A percentile compares a stretch with the other conserved stretches of the same genome.
These are phyloP conservation scores for Barnettozyma siamensis DNA, from an alignment of 805 yeast genomes.

Conservation along the genomic window DNA sequence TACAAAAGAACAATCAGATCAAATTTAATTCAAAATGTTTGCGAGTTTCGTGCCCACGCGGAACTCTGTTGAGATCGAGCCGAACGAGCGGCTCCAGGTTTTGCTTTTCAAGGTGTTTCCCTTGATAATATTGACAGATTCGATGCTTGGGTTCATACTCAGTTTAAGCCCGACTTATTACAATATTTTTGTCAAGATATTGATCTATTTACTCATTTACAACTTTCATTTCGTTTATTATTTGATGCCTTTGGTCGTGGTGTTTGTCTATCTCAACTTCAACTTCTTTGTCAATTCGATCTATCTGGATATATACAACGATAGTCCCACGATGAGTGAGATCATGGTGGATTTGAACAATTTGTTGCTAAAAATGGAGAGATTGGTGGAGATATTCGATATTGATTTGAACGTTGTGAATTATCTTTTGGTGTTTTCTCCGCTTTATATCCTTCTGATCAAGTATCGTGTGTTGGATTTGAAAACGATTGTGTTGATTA, in stretches of 20 bases:
- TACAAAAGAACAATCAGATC: no score
- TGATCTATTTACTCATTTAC: slow-evolving; percentile 5
- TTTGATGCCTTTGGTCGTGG: slow-evolving; percentile 3
- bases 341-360: slow-evolving; percentile 6
- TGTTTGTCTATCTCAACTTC: slow-evolving; percentile 5
- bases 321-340: slow-evolving; percentile 6
- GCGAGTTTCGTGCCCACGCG: slow-evolving; percentile 4
- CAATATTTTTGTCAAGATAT: slow-evolving; percentile 6
- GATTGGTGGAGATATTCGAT: background rate
- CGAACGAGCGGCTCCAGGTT: slow-evolving; percentile 6
- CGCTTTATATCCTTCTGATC: slow-evolving; percentile 6
- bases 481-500: slow-evolving; percentile 1
- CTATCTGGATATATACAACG: slow-evolving; percentile 7
- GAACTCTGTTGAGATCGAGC: slow-evolving; percentile 2
- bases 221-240: background rate
- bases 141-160: slow-evolving; percentile 2
- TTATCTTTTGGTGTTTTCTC: slow-evolving; percentile 6
- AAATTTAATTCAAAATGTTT: slow-evolving; percentile 2
- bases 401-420: slow-evolving; percentile 6
- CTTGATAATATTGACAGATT: slow-evolving; percentile 1
- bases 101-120: slow-evolving; percentile 7
- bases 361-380: slow-evolving; percentile 2
- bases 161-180: slow-evolving; percentile 6
- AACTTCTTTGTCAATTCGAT: slow-evolving; percentile 9
- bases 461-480: slow-evolving; percentile 1